Evolutionary conservation across 768 basidiomycete genomes (phyloP).

Genomic region (Boletus fagicola): DNA sequence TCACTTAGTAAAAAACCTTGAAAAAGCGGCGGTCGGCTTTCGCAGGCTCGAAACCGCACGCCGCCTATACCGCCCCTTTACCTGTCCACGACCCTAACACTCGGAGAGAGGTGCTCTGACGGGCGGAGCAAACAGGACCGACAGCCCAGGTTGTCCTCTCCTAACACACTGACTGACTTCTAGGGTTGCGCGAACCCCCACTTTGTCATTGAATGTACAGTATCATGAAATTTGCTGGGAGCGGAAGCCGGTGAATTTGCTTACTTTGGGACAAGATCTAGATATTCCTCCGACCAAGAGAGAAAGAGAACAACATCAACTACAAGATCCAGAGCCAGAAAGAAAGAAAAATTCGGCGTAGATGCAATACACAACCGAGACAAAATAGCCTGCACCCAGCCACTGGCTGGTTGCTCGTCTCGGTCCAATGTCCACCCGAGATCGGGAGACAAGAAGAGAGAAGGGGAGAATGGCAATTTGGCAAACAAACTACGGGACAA

Average conservation of each 20-base stretch:
- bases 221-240: neutral
- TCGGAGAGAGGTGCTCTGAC: no score
- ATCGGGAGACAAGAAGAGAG: neutral
- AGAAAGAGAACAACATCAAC: neutral
- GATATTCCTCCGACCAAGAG: neutral
- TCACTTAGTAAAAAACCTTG: no score
- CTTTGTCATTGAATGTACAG: no score
- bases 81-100: no score
- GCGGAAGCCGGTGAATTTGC: neutral
- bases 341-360: neutral
- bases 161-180: no score
- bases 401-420: neutral
- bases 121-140: no score
- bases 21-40: no score
- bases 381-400: neutral
- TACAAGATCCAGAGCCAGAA: no score
- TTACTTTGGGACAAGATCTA: neutral
- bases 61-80: no score
- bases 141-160: no score
- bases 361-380: slow-evolving; percentile 6
- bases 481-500: slow-evolving; percentile 9
- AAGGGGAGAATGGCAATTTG: neutral
- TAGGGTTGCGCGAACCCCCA: no score
- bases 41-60: no score
- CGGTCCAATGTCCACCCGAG: neutral